Evolutionary conservation across 148 eudicot species (phyloP).

Genomic region (Rhododendron ovatum): DNA sequence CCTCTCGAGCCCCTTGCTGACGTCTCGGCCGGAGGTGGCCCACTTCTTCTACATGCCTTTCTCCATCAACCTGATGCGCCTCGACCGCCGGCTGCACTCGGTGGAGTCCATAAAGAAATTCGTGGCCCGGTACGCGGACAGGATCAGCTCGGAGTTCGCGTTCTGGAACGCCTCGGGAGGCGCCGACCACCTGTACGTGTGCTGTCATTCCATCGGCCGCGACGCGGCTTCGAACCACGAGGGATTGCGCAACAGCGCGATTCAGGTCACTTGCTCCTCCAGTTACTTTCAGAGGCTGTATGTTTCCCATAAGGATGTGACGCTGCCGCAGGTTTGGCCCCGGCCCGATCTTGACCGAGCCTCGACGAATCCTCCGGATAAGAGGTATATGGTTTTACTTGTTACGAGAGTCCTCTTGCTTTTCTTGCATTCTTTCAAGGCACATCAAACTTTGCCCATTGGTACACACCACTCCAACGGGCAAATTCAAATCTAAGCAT

Average conservation of each 20-base stretch:
- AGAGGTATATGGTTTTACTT: slow-evolving; percentile 12
- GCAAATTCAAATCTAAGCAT: too few species aligned
- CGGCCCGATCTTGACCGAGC: slow-evolving; percentile 6
- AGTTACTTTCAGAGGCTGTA: slow-evolving; percentile 46
- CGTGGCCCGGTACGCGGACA: slow-evolving; percentile 20
- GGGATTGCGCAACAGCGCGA: slow-evolving; percentile 23
- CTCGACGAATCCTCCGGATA: slow-evolving; percentile 24
- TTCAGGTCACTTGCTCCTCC: slow-evolving; percentile 37
- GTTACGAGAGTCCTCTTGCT: background rate
- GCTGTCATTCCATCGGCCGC: slow-evolving; percentile 41
- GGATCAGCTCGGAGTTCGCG: slow-evolving; percentile 18
- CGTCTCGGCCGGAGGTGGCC: slow-evolving; percentile 27
- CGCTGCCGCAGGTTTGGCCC: slow-evolving; percentile 43
- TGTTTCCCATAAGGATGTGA: slow-evolving; percentile 34
- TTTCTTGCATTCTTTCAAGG: background rate
- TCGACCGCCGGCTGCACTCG: slow-evolving; percentile 26
- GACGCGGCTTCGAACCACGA: slow-evolving; percentile 28
- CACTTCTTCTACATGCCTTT: slow-evolving; percentile 43
- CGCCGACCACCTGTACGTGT: slow-evolving; percentile 35
- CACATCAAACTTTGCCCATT: too few species aligned
- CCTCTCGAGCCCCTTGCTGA: slow-evolving; percentile 22
- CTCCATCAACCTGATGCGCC: slow-evolving; percentile 37
- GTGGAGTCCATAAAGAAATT: slow-evolving; percentile 25
- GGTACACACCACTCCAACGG: too few species aligned
- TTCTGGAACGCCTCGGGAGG: slow-evolving; percentile 44